A percentile compares a stretch with the other conserved stretches of the same genome.
phyloP scores from a whole-genome alignment of 2,329 filamentous ascomycete genomes.

The Fusarium sp. region DNA sequence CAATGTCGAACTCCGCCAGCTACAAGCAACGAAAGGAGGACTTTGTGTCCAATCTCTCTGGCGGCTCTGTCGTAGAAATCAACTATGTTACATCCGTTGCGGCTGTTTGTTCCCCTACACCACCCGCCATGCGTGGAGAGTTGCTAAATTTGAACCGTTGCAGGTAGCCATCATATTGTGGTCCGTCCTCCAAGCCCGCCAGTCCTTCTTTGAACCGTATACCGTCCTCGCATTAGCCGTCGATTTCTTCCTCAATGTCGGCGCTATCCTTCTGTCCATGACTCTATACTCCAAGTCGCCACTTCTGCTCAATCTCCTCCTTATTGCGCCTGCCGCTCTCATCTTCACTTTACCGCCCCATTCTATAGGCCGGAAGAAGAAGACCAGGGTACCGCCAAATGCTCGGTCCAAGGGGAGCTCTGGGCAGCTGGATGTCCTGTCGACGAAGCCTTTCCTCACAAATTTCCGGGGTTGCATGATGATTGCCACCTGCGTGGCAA shows the following conservation, averaged over 20 bases:
- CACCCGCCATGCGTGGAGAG: not conserved
- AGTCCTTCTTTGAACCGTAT: conserved; percentile 86
- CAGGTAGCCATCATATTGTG: conserved; percentile 87
- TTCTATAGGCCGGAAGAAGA: conserved; percentile 57
- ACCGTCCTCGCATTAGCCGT: conserved; percentile 74
- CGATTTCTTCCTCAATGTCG: conserved; percentile 91
- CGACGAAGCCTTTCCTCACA: conserved; percentile 92
- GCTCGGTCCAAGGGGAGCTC: conserved; percentile 54
- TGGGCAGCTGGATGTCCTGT: conserved; percentile 63
- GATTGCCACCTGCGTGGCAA: conserved; percentile 88
- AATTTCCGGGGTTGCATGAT: conserved; percentile 93
- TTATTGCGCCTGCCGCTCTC: conserved; percentile 78
- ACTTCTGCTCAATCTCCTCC: conserved; percentile 78
- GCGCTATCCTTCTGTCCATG: conserved; percentile 83
- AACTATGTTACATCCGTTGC: conserved; percentile 87
- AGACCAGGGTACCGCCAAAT: conserved; percentile 61
- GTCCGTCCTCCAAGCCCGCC: conserved; percentile 87
- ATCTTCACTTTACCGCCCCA: conserved; percentile 67
- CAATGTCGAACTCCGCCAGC: conserved; percentile 61
- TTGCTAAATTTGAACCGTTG: conserved; percentile 32
- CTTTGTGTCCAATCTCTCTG: conserved; percentile 91
- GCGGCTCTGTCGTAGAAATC: conserved; percentile 87
- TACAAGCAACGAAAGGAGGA: conserved; percentile 96
- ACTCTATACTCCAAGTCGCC: conserved; percentile 86
- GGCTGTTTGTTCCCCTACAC: conserved; percentile 69